Percentiles rank a stretch among this genome's conserved stretches.
These are phyloP conservation scores for Debaryomyces psychrophilus DNA, from an alignment of 1,139 yeast species.

Conservation along the genomic window DNA sequence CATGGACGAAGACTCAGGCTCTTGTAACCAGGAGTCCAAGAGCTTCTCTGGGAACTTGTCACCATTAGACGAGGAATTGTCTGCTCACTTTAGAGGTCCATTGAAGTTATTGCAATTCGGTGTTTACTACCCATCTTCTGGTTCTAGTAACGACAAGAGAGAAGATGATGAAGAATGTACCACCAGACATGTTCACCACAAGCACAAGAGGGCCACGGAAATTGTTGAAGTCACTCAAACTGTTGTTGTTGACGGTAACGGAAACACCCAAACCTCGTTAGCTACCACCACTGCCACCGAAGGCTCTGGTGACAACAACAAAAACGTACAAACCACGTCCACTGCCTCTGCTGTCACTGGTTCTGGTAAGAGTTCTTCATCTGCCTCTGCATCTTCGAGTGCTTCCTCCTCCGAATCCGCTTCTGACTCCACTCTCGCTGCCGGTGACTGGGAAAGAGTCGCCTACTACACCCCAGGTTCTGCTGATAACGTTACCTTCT, in stretches of 20 bases:
- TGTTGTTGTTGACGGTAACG: constrained; percentile 62
- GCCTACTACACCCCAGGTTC: constrained; percentile 68
- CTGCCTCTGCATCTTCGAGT: constrained; percentile 31
- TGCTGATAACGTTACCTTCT: constrained; percentile 72
- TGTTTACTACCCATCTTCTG: constrained; percentile 55
- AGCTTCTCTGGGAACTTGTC: constrained; percentile 64
- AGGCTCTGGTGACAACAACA: constrained; percentile 14
- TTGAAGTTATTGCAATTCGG: constrained; percentile 64
- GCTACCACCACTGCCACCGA: constrained; percentile 26
- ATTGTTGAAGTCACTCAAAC: constrained; percentile 75
- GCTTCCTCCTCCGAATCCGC: constrained; percentile 30
- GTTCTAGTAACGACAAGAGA: constrained; percentile 31
- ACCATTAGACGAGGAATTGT: constrained; percentile 68
- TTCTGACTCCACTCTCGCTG: constrained; percentile 32
- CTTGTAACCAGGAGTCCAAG: constrained; percentile 55
- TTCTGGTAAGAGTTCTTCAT: constrained; percentile 25
- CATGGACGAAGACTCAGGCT: constrained; percentile 48
- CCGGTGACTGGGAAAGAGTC: constrained; percentile 71
- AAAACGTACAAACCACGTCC: constrained; percentile 19
- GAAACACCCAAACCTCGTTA: constrained; percentile 46
- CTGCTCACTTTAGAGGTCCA: constrained; percentile 87
- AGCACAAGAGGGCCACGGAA: constrained; percentile 63
- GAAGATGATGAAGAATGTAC: constrained; percentile 43
- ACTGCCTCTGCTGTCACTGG: constrained; percentile 18
- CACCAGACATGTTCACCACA: constrained; percentile 58